Evolutionary conservation across 805 yeast genomes (phyloP).

Genomic region (Barnettozyma siamensis): DNA sequence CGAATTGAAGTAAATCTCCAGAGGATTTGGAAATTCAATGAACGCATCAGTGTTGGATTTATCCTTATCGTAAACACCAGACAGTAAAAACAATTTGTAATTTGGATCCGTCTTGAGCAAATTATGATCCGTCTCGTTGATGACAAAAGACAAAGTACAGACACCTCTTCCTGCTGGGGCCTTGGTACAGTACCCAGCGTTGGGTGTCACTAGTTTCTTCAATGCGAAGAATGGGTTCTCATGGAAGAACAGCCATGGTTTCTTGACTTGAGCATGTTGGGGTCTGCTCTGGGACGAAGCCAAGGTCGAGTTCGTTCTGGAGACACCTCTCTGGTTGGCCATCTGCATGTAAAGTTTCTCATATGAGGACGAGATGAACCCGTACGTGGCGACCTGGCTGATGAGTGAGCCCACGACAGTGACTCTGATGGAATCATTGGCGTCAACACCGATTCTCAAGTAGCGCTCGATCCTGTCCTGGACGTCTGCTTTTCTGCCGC

Average conservation of each 20-base stretch:
- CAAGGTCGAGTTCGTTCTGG: not conserved
- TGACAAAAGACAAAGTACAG: conserved; percentile 34
- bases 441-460: conserved; percentile 35
- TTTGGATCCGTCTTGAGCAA: conserved; percentile 28
- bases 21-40: conserved; percentile 65
- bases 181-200: conserved; percentile 39
- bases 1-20: conserved; percentile 61
- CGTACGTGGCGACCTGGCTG: conserved; percentile 26
- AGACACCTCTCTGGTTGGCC: not conserved
- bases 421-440: conserved; percentile 38
- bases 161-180: conserved; percentile 43
- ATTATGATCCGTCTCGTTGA: conserved; percentile 38
- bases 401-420: conserved; percentile 41
- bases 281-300: conserved; percentile 11
- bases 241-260: conserved; percentile 43
- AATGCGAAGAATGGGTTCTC: conserved; percentile 53
- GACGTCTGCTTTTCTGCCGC: conserved; percentile 60
- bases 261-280: conserved; percentile 13
- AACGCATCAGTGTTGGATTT: conserved; percentile 26
- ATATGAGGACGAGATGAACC: conserved; percentile 35
- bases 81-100: conserved; percentile 44
- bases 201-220: conserved; percentile 39
- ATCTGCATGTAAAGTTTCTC: conserved; percentile 20
- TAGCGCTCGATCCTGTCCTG: conserved; percentile 47
- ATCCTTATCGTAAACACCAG: conserved; percentile 39